Base-by-base conservation (phyloP, 371 early-diverging fungal genomes). In the Mucor irregularis region DNA sequence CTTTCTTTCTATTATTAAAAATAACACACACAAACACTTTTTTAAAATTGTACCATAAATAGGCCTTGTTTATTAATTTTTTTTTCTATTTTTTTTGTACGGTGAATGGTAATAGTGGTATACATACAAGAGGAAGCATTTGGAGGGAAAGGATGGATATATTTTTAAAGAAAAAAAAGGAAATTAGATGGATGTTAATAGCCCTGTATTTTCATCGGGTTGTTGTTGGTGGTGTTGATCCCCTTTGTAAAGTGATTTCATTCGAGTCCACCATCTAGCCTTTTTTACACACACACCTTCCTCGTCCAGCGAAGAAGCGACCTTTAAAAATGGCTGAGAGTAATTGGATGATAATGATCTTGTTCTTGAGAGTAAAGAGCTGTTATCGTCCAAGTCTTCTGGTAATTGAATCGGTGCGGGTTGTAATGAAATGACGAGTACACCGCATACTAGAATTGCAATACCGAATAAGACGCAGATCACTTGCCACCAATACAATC, bases 401-500 rank as follows among this genome's bases (percentile, higher is more conserved):
- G 28, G 11, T 17, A 39, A 26, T 13, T 35, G 4, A 1, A 37
- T 40, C 24, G 40, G 4, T 2, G 49, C 22, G 5, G 64, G 60
- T 44, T 81, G 73, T 77, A 81, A 76, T 9, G 90, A 89, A 28
- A 90, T 69, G 25, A 89, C 68, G 33, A 86, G 53, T 0, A 91
- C 91, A 19, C 91, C 91, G 14, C 71, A 60, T 3, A 85, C 71
- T 9, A 90, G 74, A 31, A 87, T 55, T n/a, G 74, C 71, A 44
- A 89, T 83, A 14, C 91, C 91, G 11, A 85, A 58, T 11, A 87
- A 62, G 19, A 91, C 88, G 34, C 85, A 70, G 5, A 87, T 49
- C 16, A 90, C 68, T 62, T 89, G 90, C 69, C 78, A 80, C 73
- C 86, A 78, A 46, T 63, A 66, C 34, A 92, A 62, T 17, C 83